These are phyloP conservation scores for Termitomyces sp. DNA, from an alignment of 768 basidiomycete genomes.

Conservation along the genomic window DNA sequence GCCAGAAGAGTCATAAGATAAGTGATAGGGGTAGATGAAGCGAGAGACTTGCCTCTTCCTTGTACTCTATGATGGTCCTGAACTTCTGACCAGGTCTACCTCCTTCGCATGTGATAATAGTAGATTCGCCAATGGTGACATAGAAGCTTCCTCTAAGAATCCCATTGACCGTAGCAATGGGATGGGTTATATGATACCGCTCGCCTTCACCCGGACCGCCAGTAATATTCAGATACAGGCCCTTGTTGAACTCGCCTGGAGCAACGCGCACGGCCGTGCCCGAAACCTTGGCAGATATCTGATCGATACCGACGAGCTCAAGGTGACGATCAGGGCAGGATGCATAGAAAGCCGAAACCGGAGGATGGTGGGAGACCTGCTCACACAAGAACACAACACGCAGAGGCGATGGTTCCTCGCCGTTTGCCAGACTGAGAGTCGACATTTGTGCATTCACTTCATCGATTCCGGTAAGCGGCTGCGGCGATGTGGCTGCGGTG, in stretches of 20 bases:
- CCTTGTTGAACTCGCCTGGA: conserved; percentile 83
- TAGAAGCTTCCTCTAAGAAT: conserved; percentile 90
- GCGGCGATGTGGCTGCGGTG: conserved; percentile 50
- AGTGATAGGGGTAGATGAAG: neutral
- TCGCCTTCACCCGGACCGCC: conserved; percentile 75
- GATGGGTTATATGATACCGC: conserved; percentile 85
- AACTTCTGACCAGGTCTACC: conserved; percentile 56
- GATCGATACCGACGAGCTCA: conserved; percentile 79
- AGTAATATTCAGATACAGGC: conserved; percentile 76
- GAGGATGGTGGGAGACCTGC: conserved; percentile 96
- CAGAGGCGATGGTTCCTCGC: conserved; percentile 9
- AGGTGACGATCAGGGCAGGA: conserved; percentile 67
- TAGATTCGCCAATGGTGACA: conserved; percentile 76
- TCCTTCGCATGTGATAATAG: conserved; percentile 76
- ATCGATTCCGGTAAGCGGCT: conserved; percentile 31
- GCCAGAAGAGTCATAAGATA: conserved; percentile 1
- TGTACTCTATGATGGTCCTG: conserved; percentile 86
- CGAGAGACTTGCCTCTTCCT: conserved; percentile 73
- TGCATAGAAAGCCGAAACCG: conserved; percentile 82
- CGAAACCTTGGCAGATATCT: conserved; percentile 88
- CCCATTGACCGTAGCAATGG: conserved; percentile 85
- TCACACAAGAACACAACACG: conserved; percentile 85
- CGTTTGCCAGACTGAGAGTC: conserved; percentile 43
- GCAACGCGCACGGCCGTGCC: conserved; percentile 79
- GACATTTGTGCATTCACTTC: conserved; percentile 53